Conservation (phyloP, 306 rosid genomes). For the Cicer yamashitae region DNA sequence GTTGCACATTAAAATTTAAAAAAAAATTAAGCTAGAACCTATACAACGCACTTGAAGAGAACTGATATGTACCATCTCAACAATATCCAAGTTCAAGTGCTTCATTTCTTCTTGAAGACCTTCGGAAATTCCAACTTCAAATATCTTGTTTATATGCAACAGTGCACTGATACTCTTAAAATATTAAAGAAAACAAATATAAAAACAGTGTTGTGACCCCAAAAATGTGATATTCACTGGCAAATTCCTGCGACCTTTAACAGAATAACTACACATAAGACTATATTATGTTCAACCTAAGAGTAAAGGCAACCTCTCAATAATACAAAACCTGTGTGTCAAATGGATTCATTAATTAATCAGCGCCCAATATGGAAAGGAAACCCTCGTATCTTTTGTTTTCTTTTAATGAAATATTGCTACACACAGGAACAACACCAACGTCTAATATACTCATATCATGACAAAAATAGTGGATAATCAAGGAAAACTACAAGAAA, state of each 20-base stretch:
- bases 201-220: background rate
- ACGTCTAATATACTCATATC: background rate
- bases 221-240: constrained; percentile 30
- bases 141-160: constrained; percentile 87
- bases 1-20: constrained; percentile 29
- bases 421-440: constrained; percentile 17
- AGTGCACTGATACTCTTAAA: constrained; percentile 82
- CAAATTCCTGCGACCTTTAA: background rate
- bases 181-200: constrained; percentile 22
- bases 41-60: constrained; percentile 45
- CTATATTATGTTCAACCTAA: constrained; percentile 14
- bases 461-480: constrained; percentile 23
- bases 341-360: constrained; percentile 11
- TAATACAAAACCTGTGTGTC: background rate
- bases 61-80: constrained; percentile 66
- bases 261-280: constrained; percentile 27
- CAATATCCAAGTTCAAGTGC: constrained; percentile 73
- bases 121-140: constrained; percentile 96
- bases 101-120: constrained; percentile 72
- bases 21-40: constrained; percentile 36
- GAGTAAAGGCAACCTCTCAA: constrained; percentile 22
- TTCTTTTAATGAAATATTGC: background rate
- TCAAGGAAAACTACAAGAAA: constrained; percentile 13
- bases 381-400: constrained; percentile 5
- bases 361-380: constrained; percentile 12